Conservation (phyloP, 768 basidiomycete genomes). For the Rhodotorula graminis region DNA sequence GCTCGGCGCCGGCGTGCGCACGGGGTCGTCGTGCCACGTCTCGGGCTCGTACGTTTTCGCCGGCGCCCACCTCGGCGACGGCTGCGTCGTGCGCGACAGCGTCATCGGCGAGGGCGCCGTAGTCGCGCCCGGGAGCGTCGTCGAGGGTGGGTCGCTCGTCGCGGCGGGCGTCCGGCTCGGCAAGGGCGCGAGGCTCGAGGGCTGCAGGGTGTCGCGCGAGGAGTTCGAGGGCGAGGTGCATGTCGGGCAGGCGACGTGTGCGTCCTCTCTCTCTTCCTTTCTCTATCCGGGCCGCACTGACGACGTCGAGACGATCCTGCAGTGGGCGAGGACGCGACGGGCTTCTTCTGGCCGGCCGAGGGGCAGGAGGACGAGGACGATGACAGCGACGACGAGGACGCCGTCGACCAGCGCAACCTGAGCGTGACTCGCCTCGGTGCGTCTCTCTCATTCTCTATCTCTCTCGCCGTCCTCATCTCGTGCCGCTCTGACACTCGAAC, state of each 20-base stretch:
- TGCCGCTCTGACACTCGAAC: background rate
- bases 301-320: background rate
- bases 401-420: slow-evolving; percentile 31
- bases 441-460: background rate
- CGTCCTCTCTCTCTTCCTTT: slow-evolving; percentile 39
- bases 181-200: slow-evolving; percentile 58
- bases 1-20: slow-evolving; percentile 46
- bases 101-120: slow-evolving; percentile 66
- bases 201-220: slow-evolving; percentile 41
- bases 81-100: slow-evolving; percentile 66
- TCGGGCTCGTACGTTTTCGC: slow-evolving; percentile 69
- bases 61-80: slow-evolving; percentile 60
- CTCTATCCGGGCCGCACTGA: background rate
- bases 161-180: slow-evolving; percentile 77
- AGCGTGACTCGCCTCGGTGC: slow-evolving; percentile 32
- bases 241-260: slow-evolving; percentile 31
- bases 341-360: slow-evolving; percentile 71
- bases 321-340: slow-evolving; percentile 68
- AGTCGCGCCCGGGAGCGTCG: slow-evolving; percentile 61
- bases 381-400: slow-evolving; percentile 54
- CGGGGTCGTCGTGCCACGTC: slow-evolving; percentile 46
- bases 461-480: background rate
- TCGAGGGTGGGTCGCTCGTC: slow-evolving; percentile 74
- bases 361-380: slow-evolving; percentile 46
- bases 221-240: slow-evolving; percentile 48